Evolutionary conservation across 345 rosid species (phyloP), one percentile per base, ranked within the genome.

Genomic region (Gossypium arboreum): DNA sequence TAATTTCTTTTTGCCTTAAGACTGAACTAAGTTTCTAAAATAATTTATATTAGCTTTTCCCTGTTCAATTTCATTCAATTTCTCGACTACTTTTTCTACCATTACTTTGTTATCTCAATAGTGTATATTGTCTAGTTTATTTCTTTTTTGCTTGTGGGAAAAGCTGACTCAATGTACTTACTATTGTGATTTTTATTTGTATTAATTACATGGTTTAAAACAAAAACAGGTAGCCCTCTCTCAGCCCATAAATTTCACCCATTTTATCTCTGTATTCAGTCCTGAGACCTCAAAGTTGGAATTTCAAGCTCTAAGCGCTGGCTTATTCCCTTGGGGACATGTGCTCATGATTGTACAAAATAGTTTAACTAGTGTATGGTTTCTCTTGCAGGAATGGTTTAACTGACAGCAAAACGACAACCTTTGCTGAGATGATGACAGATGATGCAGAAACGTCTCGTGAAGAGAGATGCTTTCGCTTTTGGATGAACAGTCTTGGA

Each of bases 401-500:
- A 77, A 81, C 65, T 59, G 97, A 91, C 66, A 89, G 59, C 85
- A 76, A 76, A 63, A 95, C 91, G 79, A 73, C 84, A 48, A 82
- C 96, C 66, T 91, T 86, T 73, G 94, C 99, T 68, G 99, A 93
- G 84, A 95, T 95, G 99, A 93, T 95, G 98, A 89, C 93, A 7
- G 99, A 95, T 81, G 99, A 95, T 84, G 86, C 78, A 16, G 83
- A 95, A 84, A 93, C 99, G 75, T 95, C 99, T 68, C 85, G 94
- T 41, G 99, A 93, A 83, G 99, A 93, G 86, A 88, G 98, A 85
- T 95, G 99, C 84, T 95, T 93, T 88, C 93, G 98, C 22, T 82
- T 95, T 70, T 95, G 99, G 98, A 95, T 95, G 66, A 95, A 95
- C 83, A 95, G 98, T 87, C 92, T 93, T 70, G 99, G 97, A 76